These are phyloP conservation scores for Leishmania tropica DNA, from an alignment of 208 protist species.

Conservation along the genomic window DNA sequence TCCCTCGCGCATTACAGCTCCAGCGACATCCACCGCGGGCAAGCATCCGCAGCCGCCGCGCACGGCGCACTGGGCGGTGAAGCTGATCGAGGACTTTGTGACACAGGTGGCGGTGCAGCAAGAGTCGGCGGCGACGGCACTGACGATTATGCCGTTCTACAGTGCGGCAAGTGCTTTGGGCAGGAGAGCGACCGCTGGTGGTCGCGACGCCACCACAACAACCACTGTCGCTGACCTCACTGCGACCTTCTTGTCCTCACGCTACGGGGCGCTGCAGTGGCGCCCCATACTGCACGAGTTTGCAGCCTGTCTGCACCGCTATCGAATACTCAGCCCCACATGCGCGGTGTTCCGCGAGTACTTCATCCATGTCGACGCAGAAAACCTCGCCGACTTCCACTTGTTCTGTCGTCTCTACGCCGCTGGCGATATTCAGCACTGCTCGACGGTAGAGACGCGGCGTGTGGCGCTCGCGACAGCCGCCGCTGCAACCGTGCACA, in stretches of 20 bases:
- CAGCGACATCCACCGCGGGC: neutral
- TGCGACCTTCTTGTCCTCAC: constrained; percentile 27
- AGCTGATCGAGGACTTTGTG: constrained; percentile 34
- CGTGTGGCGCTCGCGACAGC: constrained; percentile 11
- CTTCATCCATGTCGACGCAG: constrained; percentile 41
- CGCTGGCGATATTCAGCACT: constrained; percentile 25
- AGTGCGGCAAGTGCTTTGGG: neutral
- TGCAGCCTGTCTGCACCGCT: constrained; percentile 40
- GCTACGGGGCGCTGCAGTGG: constrained; percentile 50
- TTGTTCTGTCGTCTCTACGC: constrained; percentile 37
- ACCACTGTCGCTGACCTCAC: constrained; percentile 45
- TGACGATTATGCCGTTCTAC: neutral
- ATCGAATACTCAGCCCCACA: constrained; percentile 35
- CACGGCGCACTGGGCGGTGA: constrained; percentile 37
- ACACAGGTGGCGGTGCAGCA: constrained; percentile 32
- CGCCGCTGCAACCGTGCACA: constrained; percentile 4
- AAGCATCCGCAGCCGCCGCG: neutral
- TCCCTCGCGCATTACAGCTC: neutral
- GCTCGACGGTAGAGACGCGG: constrained; percentile 26
- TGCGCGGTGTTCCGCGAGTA: constrained; percentile 47
- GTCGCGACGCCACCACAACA: neutral
- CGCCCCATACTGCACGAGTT: constrained; percentile 46
- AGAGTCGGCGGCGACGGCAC: constrained; percentile 5
- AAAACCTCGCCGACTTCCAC: constrained; percentile 35
- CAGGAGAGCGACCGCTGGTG: neutral